Evolutionary conservation across 2,329 filamentous ascomycete genomes (phyloP).

Genomic region (Colletotrichum sidae): DNA sequence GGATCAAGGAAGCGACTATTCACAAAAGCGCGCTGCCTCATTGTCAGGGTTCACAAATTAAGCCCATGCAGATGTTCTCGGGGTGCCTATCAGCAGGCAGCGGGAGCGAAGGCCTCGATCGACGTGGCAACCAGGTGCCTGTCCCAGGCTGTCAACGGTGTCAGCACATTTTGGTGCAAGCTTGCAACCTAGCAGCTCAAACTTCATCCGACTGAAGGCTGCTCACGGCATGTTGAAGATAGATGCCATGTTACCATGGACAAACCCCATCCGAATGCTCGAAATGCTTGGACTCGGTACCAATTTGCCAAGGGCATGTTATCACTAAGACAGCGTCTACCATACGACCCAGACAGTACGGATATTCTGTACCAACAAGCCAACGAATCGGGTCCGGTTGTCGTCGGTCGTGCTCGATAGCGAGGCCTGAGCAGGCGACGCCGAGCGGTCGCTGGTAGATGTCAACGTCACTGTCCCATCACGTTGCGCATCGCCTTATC

Average conservation of each 20-base stretch:
- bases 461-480: constrained; percentile 5
- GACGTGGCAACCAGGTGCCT: constrained; percentile 14
- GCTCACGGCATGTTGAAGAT: background rate
- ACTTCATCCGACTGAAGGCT: constrained; percentile 30
- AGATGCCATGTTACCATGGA: too few relatives aligned
- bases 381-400: too few relatives aligned
- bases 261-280: too few relatives aligned
- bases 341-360: too few relatives aligned
- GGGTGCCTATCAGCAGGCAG: constrained; percentile 2
- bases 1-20: background rate
- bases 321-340: too few relatives aligned
- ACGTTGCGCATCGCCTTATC: constrained; percentile 17
- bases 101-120: constrained; percentile 31
- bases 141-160: constrained; percentile 1
- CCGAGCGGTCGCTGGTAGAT: too few relatives aligned
- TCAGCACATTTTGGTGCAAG: constrained; percentile 5
- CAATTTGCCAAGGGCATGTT: too few relatives aligned
- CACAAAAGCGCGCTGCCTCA: constrained; percentile 13
- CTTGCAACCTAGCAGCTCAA: constrained; percentile 15
- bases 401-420: too few relatives aligned
- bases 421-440: too few relatives aligned
- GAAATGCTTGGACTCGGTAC: too few relatives aligned
- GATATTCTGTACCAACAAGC: too few relatives aligned
- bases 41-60: constrained; percentile 14
- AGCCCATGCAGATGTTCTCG: constrained; percentile 19